These are phyloP conservation scores for Actinomortierella wolfii DNA, from an alignment of 371 early-diverging fungal genomes.

Conservation along the genomic window DNA sequence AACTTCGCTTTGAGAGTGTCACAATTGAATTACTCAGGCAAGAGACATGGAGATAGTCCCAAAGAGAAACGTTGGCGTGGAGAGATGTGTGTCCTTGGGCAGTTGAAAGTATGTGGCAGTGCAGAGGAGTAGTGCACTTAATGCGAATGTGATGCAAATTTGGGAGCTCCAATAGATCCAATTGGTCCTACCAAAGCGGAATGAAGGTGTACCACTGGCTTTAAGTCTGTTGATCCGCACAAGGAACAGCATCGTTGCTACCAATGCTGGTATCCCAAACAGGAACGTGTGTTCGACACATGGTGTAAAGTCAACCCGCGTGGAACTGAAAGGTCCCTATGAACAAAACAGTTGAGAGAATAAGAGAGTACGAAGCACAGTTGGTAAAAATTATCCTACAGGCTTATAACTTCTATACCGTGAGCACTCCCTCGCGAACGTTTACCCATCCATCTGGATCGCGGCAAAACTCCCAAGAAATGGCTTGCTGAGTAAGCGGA, in stretches of 20 bases:
- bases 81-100: not conserved
- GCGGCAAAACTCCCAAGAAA: too few relatives aligned
- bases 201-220: conserved; percentile 6
- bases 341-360: too few relatives aligned
- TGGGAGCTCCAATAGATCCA: conserved; percentile 40
- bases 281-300: conserved; percentile 27
- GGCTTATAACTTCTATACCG: too few relatives aligned
- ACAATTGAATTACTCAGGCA: conserved; percentile 2
- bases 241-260: conserved; percentile 10
- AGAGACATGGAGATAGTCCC: not conserved
- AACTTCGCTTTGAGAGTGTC: not conserved
- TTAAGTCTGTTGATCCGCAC: conserved; percentile 13
- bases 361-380: too few relatives aligned
- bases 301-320: conserved; percentile 21
- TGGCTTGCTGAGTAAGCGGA: too few relatives aligned
- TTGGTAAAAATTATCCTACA: too few relatives aligned
- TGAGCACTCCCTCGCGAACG: too few relatives aligned
- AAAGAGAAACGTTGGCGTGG: not conserved
- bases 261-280: conserved; percentile 19
- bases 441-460: too few relatives aligned
- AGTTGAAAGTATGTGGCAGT: not conserved
- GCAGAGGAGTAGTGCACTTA: conserved; percentile 5
- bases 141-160: conserved; percentile 10
- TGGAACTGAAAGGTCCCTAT: conserved; percentile 17
- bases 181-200: conserved; percentile 18